A percentile compares a stretch with the other conserved stretches of the same genome.
Conservation (phyloP, 306 rosid genomes). For the Lathyrus oleraceus region DNA sequence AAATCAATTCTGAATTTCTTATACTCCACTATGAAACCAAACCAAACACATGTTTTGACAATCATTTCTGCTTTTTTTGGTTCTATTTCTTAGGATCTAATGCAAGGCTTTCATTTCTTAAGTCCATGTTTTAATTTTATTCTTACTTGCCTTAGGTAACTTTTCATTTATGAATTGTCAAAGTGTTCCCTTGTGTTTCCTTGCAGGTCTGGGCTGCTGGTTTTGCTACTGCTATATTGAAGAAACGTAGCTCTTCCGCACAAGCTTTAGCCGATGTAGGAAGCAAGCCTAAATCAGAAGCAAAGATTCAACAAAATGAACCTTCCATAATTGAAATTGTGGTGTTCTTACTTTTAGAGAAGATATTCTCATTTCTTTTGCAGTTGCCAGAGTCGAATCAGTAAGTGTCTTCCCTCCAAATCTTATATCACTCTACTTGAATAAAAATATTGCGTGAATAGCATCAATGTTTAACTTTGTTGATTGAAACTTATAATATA, state of each 20-base stretch:
- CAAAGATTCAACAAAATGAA: conserved; percentile 48
- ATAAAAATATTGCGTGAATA: neutral
- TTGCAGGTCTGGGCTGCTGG: conserved; percentile 96
- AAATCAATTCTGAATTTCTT: neutral
- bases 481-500: neutral
- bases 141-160: conserved; percentile 15
- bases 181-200: conserved; percentile 3
- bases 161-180: conserved; percentile 1
- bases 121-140: neutral
- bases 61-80: neutral
- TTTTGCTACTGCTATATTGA: conserved; percentile 72
- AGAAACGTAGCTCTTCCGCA: conserved; percentile 59
- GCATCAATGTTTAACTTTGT: neutral
- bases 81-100: neutral
- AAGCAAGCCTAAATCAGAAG: conserved; percentile 35
- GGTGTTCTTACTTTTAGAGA: conserved; percentile 58
- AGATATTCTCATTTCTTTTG: conserved; percentile 57
- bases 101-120: neutral
- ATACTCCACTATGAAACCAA: neutral
- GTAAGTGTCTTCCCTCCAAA: conserved; percentile 44
- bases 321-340: conserved; percentile 49
- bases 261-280: conserved; percentile 30
- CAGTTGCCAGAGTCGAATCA: conserved; percentile 62
- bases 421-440: conserved; percentile 11
- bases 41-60: neutral